Conservation (phyloP, 352 stramenopile species). For the Pythium insidiosum region DNA sequence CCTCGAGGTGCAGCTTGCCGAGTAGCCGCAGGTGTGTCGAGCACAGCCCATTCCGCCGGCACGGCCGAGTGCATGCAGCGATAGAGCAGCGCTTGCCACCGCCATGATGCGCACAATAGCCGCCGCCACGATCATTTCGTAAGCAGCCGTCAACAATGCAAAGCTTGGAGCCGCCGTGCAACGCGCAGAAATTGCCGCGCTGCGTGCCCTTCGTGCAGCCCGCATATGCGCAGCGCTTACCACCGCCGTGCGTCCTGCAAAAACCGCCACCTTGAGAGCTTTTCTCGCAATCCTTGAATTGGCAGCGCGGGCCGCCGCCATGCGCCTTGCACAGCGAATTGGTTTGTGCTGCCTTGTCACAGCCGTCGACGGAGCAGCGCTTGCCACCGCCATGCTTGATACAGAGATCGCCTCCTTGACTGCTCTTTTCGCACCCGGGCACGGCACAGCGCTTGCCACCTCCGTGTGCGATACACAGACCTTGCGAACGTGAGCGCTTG, state of each 20-base stretch:
- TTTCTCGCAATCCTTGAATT: constrained; percentile 31
- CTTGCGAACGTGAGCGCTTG: constrained; percentile 78
- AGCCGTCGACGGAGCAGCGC: constrained; percentile 69
- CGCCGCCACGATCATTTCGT: constrained; percentile 43
- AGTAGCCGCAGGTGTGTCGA: constrained; percentile 55
- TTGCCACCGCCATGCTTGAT: constrained; percentile 84
- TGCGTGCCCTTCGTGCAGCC: constrained; percentile 39
- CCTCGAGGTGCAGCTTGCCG: constrained; percentile 4
- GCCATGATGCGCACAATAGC: constrained; percentile 25
- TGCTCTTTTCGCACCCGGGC: constrained; percentile 77
- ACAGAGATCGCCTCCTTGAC: constrained; percentile 75
- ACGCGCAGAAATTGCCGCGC: constrained; percentile 25
- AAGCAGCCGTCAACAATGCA: constrained; percentile 72
- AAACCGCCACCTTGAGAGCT: constrained; percentile 37
- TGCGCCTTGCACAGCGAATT: constrained; percentile 39
- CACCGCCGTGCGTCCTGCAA: constrained; percentile 37
- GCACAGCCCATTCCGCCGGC: constrained; percentile 70
- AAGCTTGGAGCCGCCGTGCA: constrained; percentile 50
- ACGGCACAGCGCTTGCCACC: constrained; percentile 74
- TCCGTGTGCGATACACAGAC: constrained; percentile 80
- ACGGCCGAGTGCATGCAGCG: constrained; percentile 57
- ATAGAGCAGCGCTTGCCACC: constrained; percentile 76
- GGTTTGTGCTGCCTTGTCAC: constrained; percentile 54
- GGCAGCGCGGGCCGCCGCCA: constrained; percentile 33
- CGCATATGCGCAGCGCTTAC: constrained; percentile 24